A percentile compares a stretch with the other conserved stretches of the same genome.
phyloP scores from a whole-genome alignment of 2,329 filamentous ascomycete genomes.

The Aspergillus eucalypticola region DNA sequence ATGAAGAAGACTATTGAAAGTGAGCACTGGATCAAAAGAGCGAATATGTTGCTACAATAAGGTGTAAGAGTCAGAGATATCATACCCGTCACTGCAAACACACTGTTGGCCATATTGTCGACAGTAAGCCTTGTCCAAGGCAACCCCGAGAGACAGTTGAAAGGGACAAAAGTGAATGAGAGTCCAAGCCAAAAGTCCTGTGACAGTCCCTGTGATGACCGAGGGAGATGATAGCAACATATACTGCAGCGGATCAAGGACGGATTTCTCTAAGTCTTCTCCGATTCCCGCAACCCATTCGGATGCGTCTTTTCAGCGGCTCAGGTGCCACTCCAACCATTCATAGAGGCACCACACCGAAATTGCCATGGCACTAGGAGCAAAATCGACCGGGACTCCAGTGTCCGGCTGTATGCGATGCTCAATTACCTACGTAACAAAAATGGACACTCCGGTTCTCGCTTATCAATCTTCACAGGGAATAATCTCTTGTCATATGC shows the following conservation, averaged over 20 bases:
- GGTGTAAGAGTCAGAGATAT: not conserved
- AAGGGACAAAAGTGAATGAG: not conserved
- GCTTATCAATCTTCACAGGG: not conserved
- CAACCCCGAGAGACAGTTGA: not conserved
- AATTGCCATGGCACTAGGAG: not conserved
- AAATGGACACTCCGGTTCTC: not conserved
- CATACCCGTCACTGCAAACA: slow-evolving; percentile 20
- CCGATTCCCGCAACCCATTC: not conserved
- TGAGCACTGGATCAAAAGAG: not conserved
- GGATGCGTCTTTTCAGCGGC: not conserved
- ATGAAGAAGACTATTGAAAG: slow-evolving; percentile 89
- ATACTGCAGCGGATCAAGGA: not conserved
- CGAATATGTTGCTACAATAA: not conserved
- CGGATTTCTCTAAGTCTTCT: not conserved
- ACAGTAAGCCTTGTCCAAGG: not conserved
- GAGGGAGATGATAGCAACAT: not conserved
- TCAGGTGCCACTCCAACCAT: not conserved
- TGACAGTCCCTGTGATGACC: not conserved
- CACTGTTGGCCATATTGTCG: slow-evolving; percentile 14
- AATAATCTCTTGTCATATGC: not conserved
- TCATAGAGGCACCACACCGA: not conserved
- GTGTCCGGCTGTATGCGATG: not conserved
- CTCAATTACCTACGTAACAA: not conserved
- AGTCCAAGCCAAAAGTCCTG: not conserved
- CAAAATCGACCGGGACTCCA: not conserved